Conservation (phyloP, 1,284 basidiomycete genomes). For the Amylostereum areolatum region DNA sequence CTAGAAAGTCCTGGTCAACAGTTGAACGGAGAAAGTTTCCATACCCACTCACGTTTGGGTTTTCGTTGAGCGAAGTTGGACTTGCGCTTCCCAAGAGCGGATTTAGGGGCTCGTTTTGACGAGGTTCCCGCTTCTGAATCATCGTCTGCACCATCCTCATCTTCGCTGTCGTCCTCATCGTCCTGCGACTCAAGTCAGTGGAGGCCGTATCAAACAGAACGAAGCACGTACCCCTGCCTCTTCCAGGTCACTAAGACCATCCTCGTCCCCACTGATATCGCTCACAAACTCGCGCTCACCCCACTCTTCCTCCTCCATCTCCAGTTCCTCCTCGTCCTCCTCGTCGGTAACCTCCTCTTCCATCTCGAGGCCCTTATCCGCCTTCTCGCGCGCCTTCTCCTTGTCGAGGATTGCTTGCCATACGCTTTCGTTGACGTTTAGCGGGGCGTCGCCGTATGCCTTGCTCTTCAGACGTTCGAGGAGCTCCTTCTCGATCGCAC, state of each 20-base stretch:
- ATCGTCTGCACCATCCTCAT: conserved; percentile 7
- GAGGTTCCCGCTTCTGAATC: conserved; percentile 1
- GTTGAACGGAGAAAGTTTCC: too few relatives aligned
- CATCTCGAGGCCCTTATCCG: conserved; percentile 36
- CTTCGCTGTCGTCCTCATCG: conserved; percentile 5
- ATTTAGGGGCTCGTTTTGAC: conserved; percentile 4
- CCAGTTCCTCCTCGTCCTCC: conserved; percentile 46
- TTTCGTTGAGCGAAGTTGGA: conserved; percentile 9
- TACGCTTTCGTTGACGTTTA: conserved; percentile 97
- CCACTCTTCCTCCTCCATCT: conserved; percentile 60
- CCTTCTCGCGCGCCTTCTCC: conserved; percentile 37
- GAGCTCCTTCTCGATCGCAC: conserved; percentile 93
- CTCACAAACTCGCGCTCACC: conserved; percentile 83
- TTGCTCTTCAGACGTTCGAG: conserved; percentile 93
- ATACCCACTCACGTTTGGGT: conserved; percentile 14
- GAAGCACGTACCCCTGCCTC: conserved; percentile 46
- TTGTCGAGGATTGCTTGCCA: conserved; percentile 88
- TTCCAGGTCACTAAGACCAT: conserved; percentile 70
- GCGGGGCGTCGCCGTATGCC: conserved; percentile 94
- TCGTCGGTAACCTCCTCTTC: conserved; percentile 42
- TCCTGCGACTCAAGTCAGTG: conserved; percentile 1
- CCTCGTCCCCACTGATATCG: conserved; percentile 67
- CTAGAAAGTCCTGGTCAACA: conserved; percentile 1
- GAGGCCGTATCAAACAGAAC: not conserved
- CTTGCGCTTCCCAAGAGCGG: conserved; percentile 14